Conservation (phyloP, 164 flowering plant species). For the Pachysandra terminalis region DNA sequence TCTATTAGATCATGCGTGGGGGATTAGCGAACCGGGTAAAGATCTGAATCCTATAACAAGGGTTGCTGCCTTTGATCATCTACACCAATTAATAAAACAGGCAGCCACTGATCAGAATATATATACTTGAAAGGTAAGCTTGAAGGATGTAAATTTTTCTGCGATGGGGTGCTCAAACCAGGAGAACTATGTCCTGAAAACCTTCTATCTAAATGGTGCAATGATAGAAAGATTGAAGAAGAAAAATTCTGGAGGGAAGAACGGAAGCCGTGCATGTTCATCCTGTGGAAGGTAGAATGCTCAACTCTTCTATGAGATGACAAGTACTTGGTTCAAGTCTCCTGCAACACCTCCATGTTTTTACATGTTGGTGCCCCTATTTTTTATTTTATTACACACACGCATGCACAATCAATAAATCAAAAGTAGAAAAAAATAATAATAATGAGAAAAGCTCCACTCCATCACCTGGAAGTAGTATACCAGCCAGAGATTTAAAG, state of each 20-base stretch:
- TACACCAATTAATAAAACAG: constrained; percentile 31
- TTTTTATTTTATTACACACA: too few species aligned
- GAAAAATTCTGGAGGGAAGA: constrained; percentile 6
- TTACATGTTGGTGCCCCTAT: too few species aligned
- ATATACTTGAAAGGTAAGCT: neutral
- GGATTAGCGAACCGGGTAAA: neutral
- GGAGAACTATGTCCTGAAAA: constrained; percentile 22
- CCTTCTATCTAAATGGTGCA: constrained; percentile 26
- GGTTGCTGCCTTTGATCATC: too few species aligned
- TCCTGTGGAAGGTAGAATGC: constrained; percentile 45
- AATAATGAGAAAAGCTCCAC: neutral
- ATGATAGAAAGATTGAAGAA: constrained; percentile 36
- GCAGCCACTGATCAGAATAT: neutral
- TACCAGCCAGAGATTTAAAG: neutral
- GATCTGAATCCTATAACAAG: constrained; percentile 1
- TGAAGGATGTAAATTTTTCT: constrained; percentile 11
- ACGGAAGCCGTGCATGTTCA: constrained; percentile 29
- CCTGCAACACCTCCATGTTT: constrained; percentile 18
- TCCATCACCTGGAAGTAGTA: neutral
- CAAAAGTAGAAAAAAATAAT: too few species aligned
- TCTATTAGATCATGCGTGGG: too few species aligned
- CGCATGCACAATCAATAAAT: too few species aligned
- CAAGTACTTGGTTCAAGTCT: constrained; percentile 1
- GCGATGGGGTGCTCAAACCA: constrained; percentile 6
- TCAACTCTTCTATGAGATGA: neutral